Evolutionary conservation across 768 basidiomycete genomes (phyloP).

Genomic region (Pulveroboletus ravenelii): DNA sequence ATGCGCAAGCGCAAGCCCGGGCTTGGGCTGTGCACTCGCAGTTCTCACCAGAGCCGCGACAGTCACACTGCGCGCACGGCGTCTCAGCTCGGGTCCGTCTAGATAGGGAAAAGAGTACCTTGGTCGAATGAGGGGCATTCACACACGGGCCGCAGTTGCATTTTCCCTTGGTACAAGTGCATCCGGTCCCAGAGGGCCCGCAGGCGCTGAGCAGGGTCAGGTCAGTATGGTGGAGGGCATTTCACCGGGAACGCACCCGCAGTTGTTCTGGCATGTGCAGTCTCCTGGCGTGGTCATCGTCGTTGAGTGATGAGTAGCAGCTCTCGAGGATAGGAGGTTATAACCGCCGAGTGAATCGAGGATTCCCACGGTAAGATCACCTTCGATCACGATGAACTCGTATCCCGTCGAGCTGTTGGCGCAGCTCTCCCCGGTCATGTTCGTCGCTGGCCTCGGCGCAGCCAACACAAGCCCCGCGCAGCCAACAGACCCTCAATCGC

Average conservation of each 20-base stretch:
- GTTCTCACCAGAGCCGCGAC: constrained; percentile 13
- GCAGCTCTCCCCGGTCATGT: constrained; percentile 93
- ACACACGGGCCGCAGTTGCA: constrained; percentile 30
- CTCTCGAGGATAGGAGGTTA: background rate
- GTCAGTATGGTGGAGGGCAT: no score
- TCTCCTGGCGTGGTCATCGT: constrained; percentile 17
- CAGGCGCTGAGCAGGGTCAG: constrained; percentile 23
- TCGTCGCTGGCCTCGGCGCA: constrained; percentile 71
- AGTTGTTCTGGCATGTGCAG: constrained; percentile 29
- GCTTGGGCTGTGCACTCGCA: constrained; percentile 18
- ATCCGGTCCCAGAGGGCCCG: constrained; percentile 29
- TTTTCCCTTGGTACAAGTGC: constrained; percentile 26
- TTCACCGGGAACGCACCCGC: constrained; percentile 19
- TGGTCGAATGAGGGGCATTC: constrained; percentile 25
- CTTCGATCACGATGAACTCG: constrained; percentile 64
- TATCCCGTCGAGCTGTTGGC: constrained; percentile 86
- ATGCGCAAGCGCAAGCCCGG: constrained; percentile 14
- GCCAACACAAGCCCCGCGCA: background rate
- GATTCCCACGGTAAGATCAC: constrained; percentile 1
- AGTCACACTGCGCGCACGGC: constrained; percentile 15
- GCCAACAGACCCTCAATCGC: background rate
- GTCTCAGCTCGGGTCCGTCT: background rate
- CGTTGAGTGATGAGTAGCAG: background rate
- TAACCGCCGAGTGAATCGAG: no score
- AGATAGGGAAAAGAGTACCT: constrained; percentile 5